Base-by-base conservation (phyloP, 371 early-diverging fungal genomes). In the Mucor ambiguus region DNA sequence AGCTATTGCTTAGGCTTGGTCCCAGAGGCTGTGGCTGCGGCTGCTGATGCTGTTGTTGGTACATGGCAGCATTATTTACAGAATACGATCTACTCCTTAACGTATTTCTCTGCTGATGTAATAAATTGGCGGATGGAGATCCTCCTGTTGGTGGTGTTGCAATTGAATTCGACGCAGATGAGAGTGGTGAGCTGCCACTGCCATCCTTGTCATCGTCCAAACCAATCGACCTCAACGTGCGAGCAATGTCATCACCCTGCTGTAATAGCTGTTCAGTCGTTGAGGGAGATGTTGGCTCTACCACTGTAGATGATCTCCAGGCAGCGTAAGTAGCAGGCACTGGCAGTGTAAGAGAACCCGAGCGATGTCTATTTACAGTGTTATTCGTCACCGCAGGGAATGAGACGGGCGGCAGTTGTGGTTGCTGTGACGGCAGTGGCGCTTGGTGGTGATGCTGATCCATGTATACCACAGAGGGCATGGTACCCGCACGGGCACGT, bases 401-500 rank as follows among this genome's bases (percentile, higher is more conserved):
- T 6, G 62, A 28, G 29, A 16, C 1, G 1, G 41, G 48, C 7
- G 55, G 35, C 5, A 28, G 35, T 6, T 33, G 30, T 24, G 26
- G 38, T 6, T 37, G 28, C 14, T 11, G 37, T 18, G 18, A 18
- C 41, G 6, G 35, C 9, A 33, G 35, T 10, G 35, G 41, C 18
- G 18, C 18, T 41, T 32, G 61, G 49, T 41, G 22, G 5, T 22
- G 44, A 1, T 24, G 72, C 0, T 41, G 65, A 18, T 54, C 35
- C 73, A 80, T 55, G 60, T 83, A 71, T 29, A 84, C 73, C 68
- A 84, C 73, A 10, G 92, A 90, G 4, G 90, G 90, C 74, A 93
- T 85, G 14, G 93, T 93, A 46, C 90, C 93, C 12, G 93, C 92
- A 63, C 93, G 83, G 32, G 91, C 81, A 28, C 93, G 85, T 54